Evolutionary conservation across 495 filamentous ascomycete species (phyloP), one percentile per base, ranked within the genome.

Genomic region (Eremomyces bilateralis): DNA sequence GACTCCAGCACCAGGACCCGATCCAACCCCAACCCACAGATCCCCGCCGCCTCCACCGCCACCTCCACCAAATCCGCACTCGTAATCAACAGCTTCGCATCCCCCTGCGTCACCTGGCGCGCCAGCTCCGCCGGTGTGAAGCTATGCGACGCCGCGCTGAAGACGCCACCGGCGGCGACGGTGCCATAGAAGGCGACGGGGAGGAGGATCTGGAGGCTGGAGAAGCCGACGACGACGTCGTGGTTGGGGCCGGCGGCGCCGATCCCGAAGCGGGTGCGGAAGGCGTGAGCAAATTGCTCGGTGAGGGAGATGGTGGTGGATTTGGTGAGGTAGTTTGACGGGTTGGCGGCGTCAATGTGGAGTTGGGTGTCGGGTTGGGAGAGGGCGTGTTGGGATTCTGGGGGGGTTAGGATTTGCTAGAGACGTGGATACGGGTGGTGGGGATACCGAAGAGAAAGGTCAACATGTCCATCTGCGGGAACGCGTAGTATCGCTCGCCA

Each of bases 81-180:
- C 29, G 36, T 40, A 33, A 33, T 28, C 20, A 48, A 27, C 2
- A 45, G 20, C 31, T 45, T 42, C 15, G 19, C 31, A 5, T 39
- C 39, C 16, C 39, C 53, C 20, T 57, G 53, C 13, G 36, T 41
- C 11, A 61, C 41, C 41, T 63, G 59, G 31, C 43, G 48, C 10
- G 52, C 49, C 17, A 63, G 35, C 35, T 65, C 62, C 15, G 44
- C 37, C 5, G 53, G 35, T 1, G 57, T 64, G 25, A 53, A 56
- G 2, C 49, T 42, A 0, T 57, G 42, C 31, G 44, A 57, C 3
- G 55, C 57, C 12, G 61, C 52, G 1, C 56, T 59, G 39, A 56
- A 66, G 31, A 67, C 54, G 16, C 60, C 64, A 12, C 55, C 61
- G 17, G 61, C 60, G 12, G 55, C 62, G 22, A 66, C 47, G 21